Base-by-base conservation (phyloP, 2,329 filamentous ascomycete species). In the Curvularia spicifera region DNA sequence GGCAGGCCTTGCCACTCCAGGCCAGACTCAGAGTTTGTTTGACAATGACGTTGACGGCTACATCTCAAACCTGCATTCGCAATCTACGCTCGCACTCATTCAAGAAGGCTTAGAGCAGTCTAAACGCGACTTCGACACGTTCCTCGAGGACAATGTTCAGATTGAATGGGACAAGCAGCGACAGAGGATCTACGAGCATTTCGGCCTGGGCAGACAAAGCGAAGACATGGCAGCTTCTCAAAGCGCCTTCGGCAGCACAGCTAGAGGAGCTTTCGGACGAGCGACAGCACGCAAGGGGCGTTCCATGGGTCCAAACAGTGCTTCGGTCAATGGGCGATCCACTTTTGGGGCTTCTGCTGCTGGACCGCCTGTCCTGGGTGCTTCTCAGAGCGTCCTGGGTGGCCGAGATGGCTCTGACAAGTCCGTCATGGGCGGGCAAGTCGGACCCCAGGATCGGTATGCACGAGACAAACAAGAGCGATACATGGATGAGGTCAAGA, bases 81-180 rank as follows among this genome's bases (percentile, higher is more conserved):
- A 96, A 78, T 96, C 93, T 18, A 95, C 93, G 4, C 83, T 96
- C 56, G 92, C 90, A 71, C 93, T 97, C 86, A 93, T 97, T 68
- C 86, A 91, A 33, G 93, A 97, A 74, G 91, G 92, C n/a, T 82
- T 98, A 60, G 89, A 94, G 71, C 88, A 93, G 71, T 95, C 93
- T 4, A 89, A 94, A 59, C 87, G 88, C 55, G 95, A 98, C 72
- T 98, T 99, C 74, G 93, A 99, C 75, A 85, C 87, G 60, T 98
- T 97, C 75, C 83, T 99, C 55, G 93, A 98, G 75, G 93, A 97
- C 70, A 96, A 96, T 72, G 88, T 98, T 49, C 91, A 93, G 29
- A 89, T 96, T 81, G 93, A 98, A 76, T 98, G 95, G 93, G 93
- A 97, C 68, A 89, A 90, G 15, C 94, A 98, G 79, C 89, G 94